Evolutionary conservation across 2,329 filamentous ascomycete genomes (phyloP).

Genomic region (Aureobasidium sp.): DNA sequence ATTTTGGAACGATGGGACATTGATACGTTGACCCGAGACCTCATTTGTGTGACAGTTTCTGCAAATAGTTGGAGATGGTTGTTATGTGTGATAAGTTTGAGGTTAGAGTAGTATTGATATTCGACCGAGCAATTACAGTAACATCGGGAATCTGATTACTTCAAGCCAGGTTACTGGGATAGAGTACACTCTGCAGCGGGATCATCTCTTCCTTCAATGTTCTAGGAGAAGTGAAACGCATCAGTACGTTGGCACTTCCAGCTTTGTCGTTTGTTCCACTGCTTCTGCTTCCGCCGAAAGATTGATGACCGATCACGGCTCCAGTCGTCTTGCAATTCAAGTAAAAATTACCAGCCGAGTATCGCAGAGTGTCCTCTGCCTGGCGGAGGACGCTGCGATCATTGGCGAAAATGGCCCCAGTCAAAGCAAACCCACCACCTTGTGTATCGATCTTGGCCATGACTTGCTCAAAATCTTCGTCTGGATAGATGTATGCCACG

Average conservation of each 20-base stretch:
- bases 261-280: slow-evolving; percentile 54
- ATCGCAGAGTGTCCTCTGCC: slow-evolving; percentile 46
- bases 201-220: slow-evolving; percentile 7
- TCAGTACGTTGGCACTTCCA: slow-evolving; percentile 31
- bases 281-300: slow-evolving; percentile 47
- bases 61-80: no score
- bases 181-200: slow-evolving; percentile 2
- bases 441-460: slow-evolving; percentile 37
- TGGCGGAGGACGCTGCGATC: slow-evolving; percentile 43
- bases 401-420: slow-evolving; percentile 45
- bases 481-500: slow-evolving; percentile 43
- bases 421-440: slow-evolving; percentile 42
- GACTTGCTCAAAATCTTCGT: slow-evolving; percentile 34
- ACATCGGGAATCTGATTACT: no score
- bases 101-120: neutral
- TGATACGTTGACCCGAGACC: no score
- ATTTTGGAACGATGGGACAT: neutral
- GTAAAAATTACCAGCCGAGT: slow-evolving; percentile 53
- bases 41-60: no score
- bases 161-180: slow-evolving; percentile 6
- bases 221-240: neutral
- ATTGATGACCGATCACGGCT: slow-evolving; percentile 50
- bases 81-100: no score
- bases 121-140: no score
- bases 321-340: slow-evolving; percentile 54